Evolutionary conservation across 805 yeast species (phyloP), one percentile per base, ranked within the genome.

Genomic region (Candida krabiensis): DNA sequence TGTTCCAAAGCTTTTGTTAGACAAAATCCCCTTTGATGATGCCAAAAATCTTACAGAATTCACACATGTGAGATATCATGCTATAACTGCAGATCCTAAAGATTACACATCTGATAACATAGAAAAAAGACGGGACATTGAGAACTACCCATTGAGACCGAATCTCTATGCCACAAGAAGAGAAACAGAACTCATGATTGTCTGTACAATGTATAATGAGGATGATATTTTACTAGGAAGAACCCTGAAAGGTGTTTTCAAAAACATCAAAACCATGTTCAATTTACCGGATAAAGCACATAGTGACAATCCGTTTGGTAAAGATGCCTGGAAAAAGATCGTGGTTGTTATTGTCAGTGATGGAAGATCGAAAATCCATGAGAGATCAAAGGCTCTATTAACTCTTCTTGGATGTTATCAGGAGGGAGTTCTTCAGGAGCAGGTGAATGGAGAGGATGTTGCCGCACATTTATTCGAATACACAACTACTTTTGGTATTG

Each of bases 131-230:
- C 38, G 39, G 11, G 53, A 55, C 40, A 53, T 60, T 26, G 56
- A 53, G 19, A 53, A 56, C 22, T 59, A 60, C 36, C 65, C 66
- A 2, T 68, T 90, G 27, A 77, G 99, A 54, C 97, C 86, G 53
- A 77, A 79, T 29, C 74, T 86, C 47, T 91, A 86, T 57, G 64
- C 71, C 29, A 78, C 77, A 19, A 86, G 87, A 3, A 75, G 98
- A 45, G 75, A 76, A 46, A 90, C 96, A 0, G 97, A 91, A 60
- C 67, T 90, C 23, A 70, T 88, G 77, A 79, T 89, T 40, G 91
- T 87, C 35, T 72, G 90, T 40, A 90, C 97, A n/a, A 80, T 90
- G 77, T 90, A 87, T 67, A 89, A 90, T 52, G 97, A 90, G 63
- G 86, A 83, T 54, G 96, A 90, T 44, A 71, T 85, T 12, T 63